phyloP scores from a whole-genome alignment of 768 basidiomycete genomes.

The Infundibulicybe gibba region DNA sequence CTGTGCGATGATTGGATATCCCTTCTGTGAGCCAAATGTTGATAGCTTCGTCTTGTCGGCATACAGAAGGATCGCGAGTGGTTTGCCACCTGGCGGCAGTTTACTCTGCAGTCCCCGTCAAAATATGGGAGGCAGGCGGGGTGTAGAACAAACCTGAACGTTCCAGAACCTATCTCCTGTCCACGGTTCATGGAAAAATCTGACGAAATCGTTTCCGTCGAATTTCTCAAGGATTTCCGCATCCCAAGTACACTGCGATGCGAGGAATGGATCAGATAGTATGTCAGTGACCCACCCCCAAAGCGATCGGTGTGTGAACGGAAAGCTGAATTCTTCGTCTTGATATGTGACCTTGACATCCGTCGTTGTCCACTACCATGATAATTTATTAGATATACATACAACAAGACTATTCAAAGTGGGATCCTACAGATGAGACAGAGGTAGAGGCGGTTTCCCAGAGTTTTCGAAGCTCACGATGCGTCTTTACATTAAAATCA shows the following conservation, averaged over 20 bases:
- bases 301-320: constrained; percentile 15
- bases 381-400: constrained; percentile 2
- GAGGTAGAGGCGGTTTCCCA: constrained; percentile 14
- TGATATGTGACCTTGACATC: constrained; percentile 6
- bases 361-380: background rate
- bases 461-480: constrained; percentile 9
- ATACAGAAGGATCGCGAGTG: constrained; percentile 30
- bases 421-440: constrained; percentile 4
- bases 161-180: background rate
- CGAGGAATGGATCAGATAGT: constrained; percentile 18
- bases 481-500: constrained; percentile 10
- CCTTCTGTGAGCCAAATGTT: constrained; percentile 32
- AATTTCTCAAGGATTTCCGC: constrained; percentile 23
- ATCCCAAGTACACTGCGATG: constrained; percentile 25
- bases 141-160: background rate
- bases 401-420: background rate
- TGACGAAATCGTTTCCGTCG: constrained; percentile 17
- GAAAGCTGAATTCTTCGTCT: constrained; percentile 7
- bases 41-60: constrained; percentile 37
- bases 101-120: too few species aligned
- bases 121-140: too few species aligned
- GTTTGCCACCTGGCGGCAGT: constrained; percentile 11
- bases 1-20: constrained; percentile 30
- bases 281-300: constrained; percentile 24
- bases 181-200: background rate